phyloP scores from a whole-genome alignment of 2,329 filamentous ascomycete species.

The Fusarium sp. region DNA sequence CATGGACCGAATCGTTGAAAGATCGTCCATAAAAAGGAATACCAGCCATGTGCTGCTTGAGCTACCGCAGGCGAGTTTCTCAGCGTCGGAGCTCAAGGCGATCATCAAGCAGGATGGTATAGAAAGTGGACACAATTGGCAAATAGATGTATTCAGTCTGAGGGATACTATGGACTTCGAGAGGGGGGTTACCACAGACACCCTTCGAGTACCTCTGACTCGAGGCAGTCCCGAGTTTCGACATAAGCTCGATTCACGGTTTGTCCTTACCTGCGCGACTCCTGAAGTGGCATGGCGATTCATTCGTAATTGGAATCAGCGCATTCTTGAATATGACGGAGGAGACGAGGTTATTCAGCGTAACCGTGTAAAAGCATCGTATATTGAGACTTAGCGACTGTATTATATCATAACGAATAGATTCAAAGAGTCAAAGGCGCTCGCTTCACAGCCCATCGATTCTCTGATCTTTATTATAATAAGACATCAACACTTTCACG shows the following conservation, averaged over 20 bases:
- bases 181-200: background rate
- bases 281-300: slow-evolving; percentile 51
- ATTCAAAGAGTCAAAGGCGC: background rate
- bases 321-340: slow-evolving; percentile 39
- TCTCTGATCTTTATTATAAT: background rate
- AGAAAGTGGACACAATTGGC: slow-evolving; percentile 24
- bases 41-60: slow-evolving; percentile 47
- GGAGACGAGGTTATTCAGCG: slow-evolving; percentile 12
- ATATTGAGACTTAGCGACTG: slow-evolving; percentile 47
- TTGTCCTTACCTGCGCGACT: slow-evolving; percentile 47
- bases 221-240: slow-evolving; percentile 24
- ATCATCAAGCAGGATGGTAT: slow-evolving; percentile 23
- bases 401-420: slow-evolving; percentile 3
- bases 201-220: slow-evolving; percentile 2
- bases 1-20: slow-evolving; percentile 35
- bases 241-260: slow-evolving; percentile 41
- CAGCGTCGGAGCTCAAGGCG: slow-evolving; percentile 31
- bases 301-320: slow-evolving; percentile 54
- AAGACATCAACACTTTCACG: background rate
- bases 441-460: slow-evolving; percentile 1
- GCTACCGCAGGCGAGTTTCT: slow-evolving; percentile 44
- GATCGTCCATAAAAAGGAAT: slow-evolving; percentile 36
- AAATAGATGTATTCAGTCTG: slow-evolving; percentile 24
- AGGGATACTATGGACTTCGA: slow-evolving; percentile 3
- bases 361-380: slow-evolving; percentile 45